Base-by-base conservation (phyloP, 805 yeast species). In the Candida ipomoeae region DNA sequence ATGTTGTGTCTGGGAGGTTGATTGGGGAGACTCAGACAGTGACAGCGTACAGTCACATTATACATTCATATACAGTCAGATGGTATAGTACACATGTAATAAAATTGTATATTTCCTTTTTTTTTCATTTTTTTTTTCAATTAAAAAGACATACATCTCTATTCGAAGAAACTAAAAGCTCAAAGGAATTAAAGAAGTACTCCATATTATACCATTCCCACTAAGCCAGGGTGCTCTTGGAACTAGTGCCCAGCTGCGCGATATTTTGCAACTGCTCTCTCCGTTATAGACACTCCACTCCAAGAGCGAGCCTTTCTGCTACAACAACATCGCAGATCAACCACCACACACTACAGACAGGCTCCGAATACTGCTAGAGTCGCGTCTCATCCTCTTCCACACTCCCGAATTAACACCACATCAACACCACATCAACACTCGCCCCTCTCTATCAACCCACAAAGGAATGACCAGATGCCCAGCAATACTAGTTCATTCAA, bases 401-500 rank as follows among this genome's bases (percentile, higher is more conserved):
- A 26, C 29, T 8, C 29, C 29, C 29, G 8, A 26, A 26, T 8
- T 5, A 20, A 23, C 26, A 20, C 4, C 6, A 37, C 3, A 18
- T 13, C 5, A 37, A 2, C 18, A 13, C n/a, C 29, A 37, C 40
- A 11, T 23, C 20, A 37, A 6, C 10, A 21, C 8, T 3, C 17
- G 20, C 31, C 6, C 11, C 14, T n/a, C 6, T 17, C 15, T 10
- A 7, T 7, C 20, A 8, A 39, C 3, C 14, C 14, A 17, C 21
- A 11, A 40, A 33, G 37, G n/a, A 17, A 44, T 44, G 46, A 11
- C 14, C 46, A 35, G 33, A 44, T 44, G 46, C 23, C 40, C 34
- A 20, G 38, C 3, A 42, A 34, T 13, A 18, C 14, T 4, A 33
- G 31, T 23, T 37, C 38, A 33, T 29, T n/a, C 45, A 42, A 42